A percentile compares a stretch with the other conserved stretches of the same genome.
Conservation (phyloP, 345 rosid genomes). For the Syzygium aqueum region DNA sequence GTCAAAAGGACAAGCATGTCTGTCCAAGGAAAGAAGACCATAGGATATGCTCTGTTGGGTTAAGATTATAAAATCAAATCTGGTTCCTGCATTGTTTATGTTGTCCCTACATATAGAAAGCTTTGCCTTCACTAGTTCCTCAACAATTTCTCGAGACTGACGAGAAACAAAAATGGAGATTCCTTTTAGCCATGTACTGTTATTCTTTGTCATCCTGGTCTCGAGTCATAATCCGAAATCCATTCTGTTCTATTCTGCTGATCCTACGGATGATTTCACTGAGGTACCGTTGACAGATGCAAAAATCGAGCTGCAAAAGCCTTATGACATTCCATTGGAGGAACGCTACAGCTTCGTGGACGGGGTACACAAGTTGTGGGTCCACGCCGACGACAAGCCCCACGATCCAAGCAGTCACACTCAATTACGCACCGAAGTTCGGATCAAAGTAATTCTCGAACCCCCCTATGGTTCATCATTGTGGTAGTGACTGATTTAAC, state of each 20-base stretch:
- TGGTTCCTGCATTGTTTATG: not conserved
- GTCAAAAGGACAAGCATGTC: not conserved
- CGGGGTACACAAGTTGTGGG: conserved; percentile 8
- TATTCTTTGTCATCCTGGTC: not conserved
- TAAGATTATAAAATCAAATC: not conserved
- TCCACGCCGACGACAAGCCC: conserved; percentile 7
- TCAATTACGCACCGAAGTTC: conserved; percentile 15
- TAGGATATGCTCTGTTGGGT: not conserved
- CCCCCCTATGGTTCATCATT: not conserved
- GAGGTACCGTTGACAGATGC: conserved; percentile 7
- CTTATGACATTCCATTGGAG: conserved; percentile 1
- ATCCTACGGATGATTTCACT: conserved; percentile 16
- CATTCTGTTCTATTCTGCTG: not conserved
- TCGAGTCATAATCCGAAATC: not conserved
- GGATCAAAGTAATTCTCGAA: not conserved
- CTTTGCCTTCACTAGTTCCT: not conserved
- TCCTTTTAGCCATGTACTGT: not conserved
- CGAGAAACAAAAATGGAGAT: not conserved
- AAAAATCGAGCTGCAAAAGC: conserved; percentile 8
- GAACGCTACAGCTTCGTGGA: not conserved
- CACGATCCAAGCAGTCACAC: conserved; percentile 8
- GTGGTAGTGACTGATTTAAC: not conserved
- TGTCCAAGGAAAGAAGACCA: not conserved
- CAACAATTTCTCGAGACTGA: not conserved
- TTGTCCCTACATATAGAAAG: not conserved